These are phyloP conservation scores for Takakia lepidozioides DNA, from an alignment of 225 moss, liverwort and hornwort species.

Conservation along the genomic window DNA sequence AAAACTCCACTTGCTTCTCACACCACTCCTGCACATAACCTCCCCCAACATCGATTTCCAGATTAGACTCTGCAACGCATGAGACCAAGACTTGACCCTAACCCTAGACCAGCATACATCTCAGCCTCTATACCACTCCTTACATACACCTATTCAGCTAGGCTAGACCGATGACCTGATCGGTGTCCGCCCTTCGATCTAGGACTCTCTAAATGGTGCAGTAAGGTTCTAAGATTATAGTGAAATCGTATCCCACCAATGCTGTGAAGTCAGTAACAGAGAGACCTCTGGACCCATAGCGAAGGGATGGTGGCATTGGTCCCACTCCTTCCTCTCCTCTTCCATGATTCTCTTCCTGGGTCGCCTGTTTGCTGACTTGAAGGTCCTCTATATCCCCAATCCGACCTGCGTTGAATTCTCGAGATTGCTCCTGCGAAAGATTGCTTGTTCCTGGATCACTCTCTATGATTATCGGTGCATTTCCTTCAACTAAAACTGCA, in stretches of 20 bases:
- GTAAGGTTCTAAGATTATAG: background rate
- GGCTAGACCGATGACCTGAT: no score
- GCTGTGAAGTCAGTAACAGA: constrained; percentile 94
- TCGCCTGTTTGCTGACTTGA: constrained; percentile 13
- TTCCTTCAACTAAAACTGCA: background rate
- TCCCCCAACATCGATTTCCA: background rate
- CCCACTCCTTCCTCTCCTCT: constrained; percentile 9
- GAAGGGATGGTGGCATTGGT: constrained; percentile 4
- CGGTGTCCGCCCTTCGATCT: no score
- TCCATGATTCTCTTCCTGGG: constrained; percentile 16
- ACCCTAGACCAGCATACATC: no score
- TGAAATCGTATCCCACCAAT: constrained; percentile 40
- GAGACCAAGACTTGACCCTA: no score
- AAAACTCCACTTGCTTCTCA: constrained; percentile 92
- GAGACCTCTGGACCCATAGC: constrained; percentile 50
- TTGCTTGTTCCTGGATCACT: constrained; percentile 7
- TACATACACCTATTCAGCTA: no score
- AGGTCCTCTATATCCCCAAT: constrained; percentile 42
- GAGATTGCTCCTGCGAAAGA: constrained; percentile 5
- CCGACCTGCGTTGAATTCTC: constrained; percentile 6
- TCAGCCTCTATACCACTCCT: background rate
- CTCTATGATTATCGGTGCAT: constrained; percentile 2
- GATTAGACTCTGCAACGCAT: background rate
- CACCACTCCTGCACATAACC: constrained; percentile 70
- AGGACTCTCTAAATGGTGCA: background rate